Evolutionary conservation across 306 rosid species (phyloP).

Genomic region (Abrus precatorius): DNA sequence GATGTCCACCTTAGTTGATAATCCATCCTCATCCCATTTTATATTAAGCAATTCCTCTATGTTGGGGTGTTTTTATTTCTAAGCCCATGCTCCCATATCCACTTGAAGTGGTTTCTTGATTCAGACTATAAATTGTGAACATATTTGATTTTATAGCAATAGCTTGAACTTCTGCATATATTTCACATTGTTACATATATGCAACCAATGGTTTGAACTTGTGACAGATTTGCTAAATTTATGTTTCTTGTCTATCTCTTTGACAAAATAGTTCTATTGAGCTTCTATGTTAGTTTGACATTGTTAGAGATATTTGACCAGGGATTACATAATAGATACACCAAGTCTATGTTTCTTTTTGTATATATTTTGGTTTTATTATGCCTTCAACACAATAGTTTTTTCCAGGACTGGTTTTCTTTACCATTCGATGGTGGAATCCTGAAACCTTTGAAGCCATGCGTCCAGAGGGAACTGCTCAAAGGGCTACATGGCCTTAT

Average conservation of each 20-base stretch:
- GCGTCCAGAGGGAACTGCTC: conserved; percentile 77
- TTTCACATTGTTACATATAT: conserved; percentile 8
- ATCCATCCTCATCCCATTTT: background rate
- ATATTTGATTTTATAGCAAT: conserved; percentile 2
- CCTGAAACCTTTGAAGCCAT: conserved; percentile 79
- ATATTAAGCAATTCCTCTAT: background rate
- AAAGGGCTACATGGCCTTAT: conserved; percentile 85
- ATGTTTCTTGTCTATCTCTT: conserved; percentile 27
- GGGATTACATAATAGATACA: conserved; percentile 15
- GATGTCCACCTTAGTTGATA: background rate
- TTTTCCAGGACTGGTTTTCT: conserved; percentile 84
- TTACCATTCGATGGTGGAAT: conserved; percentile 96
- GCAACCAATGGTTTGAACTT: conserved; percentile 15
- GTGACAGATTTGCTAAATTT: conserved; percentile 20
- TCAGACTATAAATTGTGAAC: background rate
- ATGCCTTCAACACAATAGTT: conserved; percentile 14
- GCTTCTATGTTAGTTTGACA: conserved; percentile 4
- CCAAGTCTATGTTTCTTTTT: conserved; percentile 36
- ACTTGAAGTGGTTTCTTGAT: background rate
- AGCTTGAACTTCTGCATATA: conserved; percentile 3
- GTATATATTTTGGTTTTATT: conserved; percentile 11
- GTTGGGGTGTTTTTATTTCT: background rate
- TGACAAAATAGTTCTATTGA: conserved; percentile 21
- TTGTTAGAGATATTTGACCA: background rate
- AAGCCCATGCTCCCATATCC: background rate